Evolutionary conservation across 805 yeast genomes (phyloP), one percentile per base, ranked within the genome.

Genomic region (Wickerhamomyces strasburgensis): DNA sequence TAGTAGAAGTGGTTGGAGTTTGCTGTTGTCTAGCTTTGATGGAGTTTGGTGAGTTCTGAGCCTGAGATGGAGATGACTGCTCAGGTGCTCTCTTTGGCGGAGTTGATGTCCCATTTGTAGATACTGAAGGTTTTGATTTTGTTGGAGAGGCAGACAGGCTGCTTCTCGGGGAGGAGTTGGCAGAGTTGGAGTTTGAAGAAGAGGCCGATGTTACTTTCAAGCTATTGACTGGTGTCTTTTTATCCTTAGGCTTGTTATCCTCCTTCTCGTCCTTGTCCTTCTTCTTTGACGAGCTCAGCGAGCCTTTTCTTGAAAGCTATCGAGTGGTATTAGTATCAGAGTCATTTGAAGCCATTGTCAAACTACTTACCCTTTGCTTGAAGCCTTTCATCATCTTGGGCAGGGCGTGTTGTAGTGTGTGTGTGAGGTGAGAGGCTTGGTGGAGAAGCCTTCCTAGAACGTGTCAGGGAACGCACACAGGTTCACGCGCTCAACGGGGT

Each of bases 331-430:
- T 49, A 47, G 46, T 46, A 46, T 19, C 13, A 11, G 27, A 19
- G 7, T 15, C n/a, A 7, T 14, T 27, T 34, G 27, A 10, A 27
- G 25, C n/a, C n/a, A n/a, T n/a, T n/a, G n/a, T n/a, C n/a, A n/a
- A n/a, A n/a, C 18, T 14, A 45, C 52, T n/a, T 29, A 68, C 68
- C 54, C 77, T 65, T 54, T 79, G 83, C 54, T 78, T 79, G 60
- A 79, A 78, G 19, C 84, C 84, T 63, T 78, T 79, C 84, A 79
- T 79, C 86, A 79, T 79, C 52, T 68, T 75, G 60, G 44, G 15
- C n/a, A n/a, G n/a, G n/a, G n/a, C n/a, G n/a, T n/a, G n/a, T n/a
- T n/a, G n/a, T n/a, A n/a, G n/a, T n/a, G n/a, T n/a, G n/a, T n/a
- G n/a, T n/a, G n/a, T n/a, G n/a, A n/a, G n/a, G n/a, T n/a, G n/a